Evolutionary conservation across 306 rosid genomes (phyloP).

Genomic region (Quercus variabilis): DNA sequence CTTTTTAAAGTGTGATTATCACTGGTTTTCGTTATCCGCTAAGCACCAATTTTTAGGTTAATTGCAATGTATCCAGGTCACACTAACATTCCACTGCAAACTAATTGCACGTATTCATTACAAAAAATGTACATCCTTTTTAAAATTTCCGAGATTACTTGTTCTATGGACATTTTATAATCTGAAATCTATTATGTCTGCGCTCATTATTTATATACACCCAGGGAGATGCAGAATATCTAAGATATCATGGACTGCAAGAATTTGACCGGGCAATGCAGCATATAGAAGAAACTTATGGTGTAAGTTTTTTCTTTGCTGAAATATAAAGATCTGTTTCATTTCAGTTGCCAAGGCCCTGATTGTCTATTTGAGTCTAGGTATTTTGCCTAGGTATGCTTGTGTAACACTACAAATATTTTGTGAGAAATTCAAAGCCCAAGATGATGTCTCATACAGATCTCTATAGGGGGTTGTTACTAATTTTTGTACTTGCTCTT

Average conservation of each 20-base stretch:
- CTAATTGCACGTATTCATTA: not conserved
- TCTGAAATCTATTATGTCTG: constrained; percentile 13
- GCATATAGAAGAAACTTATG: constrained; percentile 79
- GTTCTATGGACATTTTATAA: not conserved
- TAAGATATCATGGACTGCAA: constrained; percentile 89
- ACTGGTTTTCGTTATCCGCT: not conserved
- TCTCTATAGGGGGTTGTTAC: not conserved
- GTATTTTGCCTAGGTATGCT: not conserved
- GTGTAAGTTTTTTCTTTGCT: constrained; percentile 54
- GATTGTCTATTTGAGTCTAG: not conserved
- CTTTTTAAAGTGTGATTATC: not conserved
- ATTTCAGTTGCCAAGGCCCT: not conserved
- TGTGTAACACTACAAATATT: not conserved
- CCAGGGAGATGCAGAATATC: constrained; percentile 80
- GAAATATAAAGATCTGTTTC: not conserved
- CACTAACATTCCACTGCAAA: not conserved
- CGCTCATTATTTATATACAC: constrained; percentile 24
- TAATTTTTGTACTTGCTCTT: not conserved
- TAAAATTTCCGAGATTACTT: not conserved
- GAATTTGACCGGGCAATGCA: constrained; percentile 98
- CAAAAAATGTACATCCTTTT: not conserved
- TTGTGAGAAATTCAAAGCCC: not conserved
- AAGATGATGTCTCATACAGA: not conserved
- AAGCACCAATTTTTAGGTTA: not conserved
- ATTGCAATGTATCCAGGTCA: not conserved